A percentile compares a stretch with the other conserved stretches of the same genome.
Conservation (phyloP, 2,329 filamentous ascomycete genomes). For the Ascochyta fabae region DNA sequence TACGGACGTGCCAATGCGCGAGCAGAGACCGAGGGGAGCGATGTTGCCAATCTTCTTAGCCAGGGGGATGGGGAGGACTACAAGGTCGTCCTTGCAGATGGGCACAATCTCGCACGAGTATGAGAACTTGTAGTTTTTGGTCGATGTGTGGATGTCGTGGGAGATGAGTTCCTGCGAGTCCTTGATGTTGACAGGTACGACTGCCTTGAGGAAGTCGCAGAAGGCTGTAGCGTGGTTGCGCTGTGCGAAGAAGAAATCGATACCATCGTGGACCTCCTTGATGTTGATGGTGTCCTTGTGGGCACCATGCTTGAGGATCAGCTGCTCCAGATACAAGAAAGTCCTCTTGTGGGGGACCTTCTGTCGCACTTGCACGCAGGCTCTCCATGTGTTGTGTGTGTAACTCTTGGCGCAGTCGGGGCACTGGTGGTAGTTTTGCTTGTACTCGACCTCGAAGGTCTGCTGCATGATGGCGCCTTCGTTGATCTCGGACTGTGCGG, state of each 20-base stretch:
- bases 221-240: constrained; percentile 92
- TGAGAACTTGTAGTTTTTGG: constrained; percentile 92
- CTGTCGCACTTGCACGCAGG: constrained; percentile 91
- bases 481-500: constrained; percentile 77
- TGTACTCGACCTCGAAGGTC: constrained; percentile 90
- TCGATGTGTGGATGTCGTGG: constrained; percentile 87
- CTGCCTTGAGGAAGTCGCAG: constrained; percentile 85
- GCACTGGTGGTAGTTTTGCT: constrained; percentile 92
- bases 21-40: constrained; percentile 81
- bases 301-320: constrained; percentile 92
- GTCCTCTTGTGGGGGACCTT: constrained; percentile 96
- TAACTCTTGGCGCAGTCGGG: constrained; percentile 88
- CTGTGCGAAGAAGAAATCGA: constrained; percentile 93
- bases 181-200: constrained; percentile 78
- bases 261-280: constrained; percentile 92
- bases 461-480: constrained; percentile 81
- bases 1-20: constrained; percentile 85
- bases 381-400: constrained; percentile 94
- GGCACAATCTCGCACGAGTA: constrained; percentile 89
- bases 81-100: constrained; percentile 95
- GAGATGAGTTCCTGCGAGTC: constrained; percentile 94
- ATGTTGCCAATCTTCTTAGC: constrained; percentile 91
- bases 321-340: constrained; percentile 84
- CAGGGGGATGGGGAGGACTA: constrained; percentile 88
- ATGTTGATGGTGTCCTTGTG: constrained; percentile 90